phyloP scores from a whole-genome alignment of 306 rosid genomes.

The Hippophae gyantsensis region DNA sequence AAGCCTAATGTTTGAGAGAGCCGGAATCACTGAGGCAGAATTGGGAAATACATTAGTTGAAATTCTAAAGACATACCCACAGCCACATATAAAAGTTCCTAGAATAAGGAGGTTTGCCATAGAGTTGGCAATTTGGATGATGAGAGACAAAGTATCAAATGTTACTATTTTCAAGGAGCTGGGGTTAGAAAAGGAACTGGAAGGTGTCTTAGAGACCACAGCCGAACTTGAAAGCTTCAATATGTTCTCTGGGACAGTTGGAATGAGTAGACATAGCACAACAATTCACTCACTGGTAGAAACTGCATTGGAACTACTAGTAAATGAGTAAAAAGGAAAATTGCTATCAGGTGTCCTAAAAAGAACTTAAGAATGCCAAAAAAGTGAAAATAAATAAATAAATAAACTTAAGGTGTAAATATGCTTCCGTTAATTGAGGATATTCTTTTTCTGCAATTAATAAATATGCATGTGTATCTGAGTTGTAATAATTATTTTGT shows the following conservation, averaged over 20 bases:
- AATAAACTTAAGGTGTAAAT: conserved; percentile 1
- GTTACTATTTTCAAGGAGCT: conserved; percentile 37
- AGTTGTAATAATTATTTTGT: conserved; percentile 1
- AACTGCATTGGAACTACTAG: conserved; percentile 50
- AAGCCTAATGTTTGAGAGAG: conserved; percentile 38
- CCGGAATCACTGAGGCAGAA: conserved; percentile 48
- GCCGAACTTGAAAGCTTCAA: conserved; percentile 94
- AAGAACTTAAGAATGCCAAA: no score
- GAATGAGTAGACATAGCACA: conserved; percentile 59
- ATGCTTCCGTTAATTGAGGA: neutral
- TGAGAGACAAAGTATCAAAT: conserved; percentile 53
- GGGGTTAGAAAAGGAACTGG: conserved; percentile 55
- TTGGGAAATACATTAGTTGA: conserved; percentile 44
- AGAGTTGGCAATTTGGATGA: conserved; percentile 87
- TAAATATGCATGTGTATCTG: neutral
- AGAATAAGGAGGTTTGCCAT: conserved; percentile 76
- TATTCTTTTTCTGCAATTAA: neutral
- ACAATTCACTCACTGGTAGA: conserved; percentile 74
- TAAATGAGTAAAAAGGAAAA: conserved; percentile 16
- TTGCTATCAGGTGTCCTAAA: neutral
- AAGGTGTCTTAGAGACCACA: conserved; percentile 70
- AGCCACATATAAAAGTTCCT: conserved; percentile 70
- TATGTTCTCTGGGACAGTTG: conserved; percentile 81
- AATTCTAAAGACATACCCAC: conserved; percentile 47
- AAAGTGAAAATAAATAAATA: neutral